Evolutionary conservation across 257 asterid species (phyloP).

Genomic region (Solanum piurae): DNA sequence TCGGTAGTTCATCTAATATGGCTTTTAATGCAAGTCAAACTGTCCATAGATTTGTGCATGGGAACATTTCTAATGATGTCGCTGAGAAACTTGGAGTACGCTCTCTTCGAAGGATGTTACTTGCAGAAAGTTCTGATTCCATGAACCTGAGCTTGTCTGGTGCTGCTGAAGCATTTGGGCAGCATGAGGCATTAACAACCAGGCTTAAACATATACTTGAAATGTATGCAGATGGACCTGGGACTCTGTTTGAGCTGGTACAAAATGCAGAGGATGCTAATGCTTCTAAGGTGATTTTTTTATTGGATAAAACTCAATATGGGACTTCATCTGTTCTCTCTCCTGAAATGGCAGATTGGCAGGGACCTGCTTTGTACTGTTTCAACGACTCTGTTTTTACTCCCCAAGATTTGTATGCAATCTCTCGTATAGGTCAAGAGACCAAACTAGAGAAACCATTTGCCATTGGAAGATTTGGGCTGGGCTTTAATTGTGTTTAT

Average conservation of each 20-base stretch:
- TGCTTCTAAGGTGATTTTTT: conserved; percentile 73
- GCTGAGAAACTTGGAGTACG: conserved; percentile 97
- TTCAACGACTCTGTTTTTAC: conserved; percentile 90
- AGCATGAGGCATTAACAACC: conserved; percentile 93
- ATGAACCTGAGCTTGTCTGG: conserved; percentile 95
- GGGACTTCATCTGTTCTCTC: conserved; percentile 91
- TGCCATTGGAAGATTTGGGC: conserved; percentile 98
- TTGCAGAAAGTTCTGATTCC: conserved; percentile 94
- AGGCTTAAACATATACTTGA: conserved; percentile 94
- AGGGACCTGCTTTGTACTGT: conserved; percentile 97
- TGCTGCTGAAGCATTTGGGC: conserved; percentile 99
- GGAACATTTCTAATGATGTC: conserved; percentile 88
- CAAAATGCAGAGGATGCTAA: conserved; percentile 98
- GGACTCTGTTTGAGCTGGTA: conserved; percentile 83
- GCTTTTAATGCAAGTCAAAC: conserved; percentile 44
- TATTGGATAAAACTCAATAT: conserved; percentile 88
- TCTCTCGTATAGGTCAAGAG: conserved; percentile 98
- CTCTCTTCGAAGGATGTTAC: conserved; percentile 80
- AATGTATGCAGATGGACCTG: conserved; percentile 98
- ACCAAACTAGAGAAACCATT: conserved; percentile 92
- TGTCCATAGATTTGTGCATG: conserved; percentile 76
- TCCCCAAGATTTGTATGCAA: conserved; percentile 91
- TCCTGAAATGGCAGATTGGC: conserved; percentile 99
- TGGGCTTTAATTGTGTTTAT: conserved; percentile 88
- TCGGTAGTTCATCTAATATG: conserved; percentile 31